A percentile compares a stretch with the other conserved stretches of the same genome.
Conservation (phyloP, 495 filamentous ascomycete genomes). For the Penicillium fimorum region DNA sequence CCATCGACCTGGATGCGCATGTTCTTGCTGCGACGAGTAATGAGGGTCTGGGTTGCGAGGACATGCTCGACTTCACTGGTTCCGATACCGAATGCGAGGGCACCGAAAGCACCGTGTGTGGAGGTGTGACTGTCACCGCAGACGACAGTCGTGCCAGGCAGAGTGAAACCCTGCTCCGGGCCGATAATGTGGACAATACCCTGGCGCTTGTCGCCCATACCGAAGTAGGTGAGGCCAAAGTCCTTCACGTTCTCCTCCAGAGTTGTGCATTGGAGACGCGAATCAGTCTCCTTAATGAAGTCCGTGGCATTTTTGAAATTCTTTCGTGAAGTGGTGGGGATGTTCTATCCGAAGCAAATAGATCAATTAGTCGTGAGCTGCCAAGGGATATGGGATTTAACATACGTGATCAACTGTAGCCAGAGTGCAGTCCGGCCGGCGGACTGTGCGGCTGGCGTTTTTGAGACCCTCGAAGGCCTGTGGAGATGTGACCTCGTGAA, state of each 20-base stretch:
- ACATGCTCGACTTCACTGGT: constrained; percentile 99
- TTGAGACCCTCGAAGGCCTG: constrained; percentile 97
- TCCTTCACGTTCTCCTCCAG: constrained; percentile 97
- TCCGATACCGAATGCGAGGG: constrained; percentile 95
- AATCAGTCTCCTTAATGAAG: constrained; percentile 94
- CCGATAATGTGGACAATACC: constrained; percentile 98
- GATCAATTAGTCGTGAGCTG: neutral
- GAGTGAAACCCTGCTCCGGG: constrained; percentile 98
- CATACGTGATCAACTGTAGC: constrained; percentile 96
- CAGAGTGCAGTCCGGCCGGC: constrained; percentile 92
- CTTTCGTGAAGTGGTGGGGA: constrained; percentile 85
- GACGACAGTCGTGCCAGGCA: constrained; percentile 94
- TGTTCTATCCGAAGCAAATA: constrained; percentile 58
- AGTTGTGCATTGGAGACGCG: constrained; percentile 87
- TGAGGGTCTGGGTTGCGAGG: constrained; percentile 90
- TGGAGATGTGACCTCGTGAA: constrained; percentile 97
- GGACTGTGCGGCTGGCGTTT: constrained; percentile 81
- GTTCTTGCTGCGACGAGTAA: constrained; percentile 95
- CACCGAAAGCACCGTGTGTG: constrained; percentile 94
- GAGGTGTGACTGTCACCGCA: constrained; percentile 98
- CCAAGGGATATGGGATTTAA: constrained; percentile 9
- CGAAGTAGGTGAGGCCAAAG: constrained; percentile 96
- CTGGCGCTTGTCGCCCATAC: constrained; percentile 92
- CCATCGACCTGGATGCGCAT: constrained; percentile 97
- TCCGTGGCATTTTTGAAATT: constrained; percentile 77